phyloP scores from a whole-genome alignment of 2,329 filamentous ascomycete species.

The Amauroascus niger region DNA sequence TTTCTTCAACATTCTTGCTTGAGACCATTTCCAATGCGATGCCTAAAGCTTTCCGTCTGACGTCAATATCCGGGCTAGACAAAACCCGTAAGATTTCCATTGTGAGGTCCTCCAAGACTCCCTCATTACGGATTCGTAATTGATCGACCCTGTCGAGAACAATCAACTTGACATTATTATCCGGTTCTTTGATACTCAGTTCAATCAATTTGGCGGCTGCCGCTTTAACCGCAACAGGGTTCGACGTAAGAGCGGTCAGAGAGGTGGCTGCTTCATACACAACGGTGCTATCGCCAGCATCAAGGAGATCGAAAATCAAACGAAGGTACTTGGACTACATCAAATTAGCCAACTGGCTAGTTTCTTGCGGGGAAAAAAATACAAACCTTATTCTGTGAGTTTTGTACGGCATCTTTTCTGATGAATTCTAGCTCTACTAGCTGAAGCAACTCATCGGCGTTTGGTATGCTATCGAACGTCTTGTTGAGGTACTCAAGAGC shows the following conservation, averaged over 20 bases:
- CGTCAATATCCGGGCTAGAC: constrained; percentile 90
- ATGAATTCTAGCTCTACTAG: constrained; percentile 95
- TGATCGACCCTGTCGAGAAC: constrained; percentile 90
- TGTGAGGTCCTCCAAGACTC: constrained; percentile 81
- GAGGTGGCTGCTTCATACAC: constrained; percentile 96
- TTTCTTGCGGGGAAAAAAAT: not conserved
- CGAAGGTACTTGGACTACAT: constrained; percentile 73
- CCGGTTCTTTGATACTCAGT: constrained; percentile 89
- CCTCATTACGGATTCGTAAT: constrained; percentile 76
- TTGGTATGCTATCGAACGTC: constrained; percentile 87
- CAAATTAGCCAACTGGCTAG: constrained; percentile 1
- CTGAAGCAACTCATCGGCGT: constrained; percentile 87
- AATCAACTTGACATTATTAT: constrained; percentile 99
- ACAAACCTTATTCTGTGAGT: constrained; percentile 80
- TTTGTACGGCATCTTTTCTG: constrained; percentile 90
- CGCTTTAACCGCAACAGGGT: constrained; percentile 94
- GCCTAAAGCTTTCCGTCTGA: constrained; percentile 78
- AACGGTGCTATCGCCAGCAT: constrained; percentile 86
- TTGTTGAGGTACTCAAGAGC: constrained; percentile 78
- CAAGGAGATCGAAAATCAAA: constrained; percentile 90
- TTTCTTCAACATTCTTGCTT: constrained; percentile 97
- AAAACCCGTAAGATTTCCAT: constrained; percentile 97
- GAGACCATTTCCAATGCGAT: constrained; percentile 97
- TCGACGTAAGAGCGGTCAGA: constrained; percentile 83
- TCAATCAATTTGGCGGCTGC: constrained; percentile 95